Evolutionary conservation across 2,329 filamentous ascomycete species (phyloP).

Genomic region (Claviceps sorghi): DNA sequence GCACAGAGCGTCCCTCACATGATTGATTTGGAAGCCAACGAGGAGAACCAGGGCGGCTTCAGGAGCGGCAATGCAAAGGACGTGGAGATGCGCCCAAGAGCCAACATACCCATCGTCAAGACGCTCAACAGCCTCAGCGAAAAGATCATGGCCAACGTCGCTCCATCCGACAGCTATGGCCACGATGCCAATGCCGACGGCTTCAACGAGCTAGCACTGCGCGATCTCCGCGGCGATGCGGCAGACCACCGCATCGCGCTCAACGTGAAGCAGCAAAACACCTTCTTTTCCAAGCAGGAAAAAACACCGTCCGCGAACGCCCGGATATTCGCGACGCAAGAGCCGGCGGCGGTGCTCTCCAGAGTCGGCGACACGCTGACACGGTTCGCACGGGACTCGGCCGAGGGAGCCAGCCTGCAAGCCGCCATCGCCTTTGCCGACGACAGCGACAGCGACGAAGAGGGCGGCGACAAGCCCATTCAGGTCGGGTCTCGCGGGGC

Average conservation of each 20-base stretch:
- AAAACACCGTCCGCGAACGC: constrained; percentile 30
- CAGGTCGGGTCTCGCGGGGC: constrained; percentile 58
- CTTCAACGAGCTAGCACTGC: constrained; percentile 60
- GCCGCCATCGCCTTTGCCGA: constrained; percentile 54
- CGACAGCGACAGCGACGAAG: constrained; percentile 53
- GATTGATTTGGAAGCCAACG: constrained; percentile 86
- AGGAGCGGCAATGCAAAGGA: constrained; percentile 74
- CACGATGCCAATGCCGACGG: constrained; percentile 55
- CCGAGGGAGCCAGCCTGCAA: constrained; percentile 44
- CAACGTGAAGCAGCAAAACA: constrained; percentile 75
- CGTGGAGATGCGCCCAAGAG: constrained; percentile 70
- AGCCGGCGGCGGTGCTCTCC: constrained; percentile 52
- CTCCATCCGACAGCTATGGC: constrained; percentile 56
- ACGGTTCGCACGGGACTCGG: constrained; percentile 30
- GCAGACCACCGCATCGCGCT: constrained; percentile 68
- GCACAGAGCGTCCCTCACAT: constrained; percentile 66
- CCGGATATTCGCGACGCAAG: constrained; percentile 50
- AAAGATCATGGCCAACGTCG: constrained; percentile 81
- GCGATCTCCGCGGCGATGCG: constrained; percentile 62
- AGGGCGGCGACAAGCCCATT: constrained; percentile 29
- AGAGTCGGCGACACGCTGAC: constrained; percentile 49
- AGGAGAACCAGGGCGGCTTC: constrained; percentile 80
- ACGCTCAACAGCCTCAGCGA: constrained; percentile 83
- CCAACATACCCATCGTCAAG: constrained; percentile 75
- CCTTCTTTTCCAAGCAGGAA: constrained; percentile 56